Evolutionary conservation across 768 basidiomycete genomes (phyloP).

Genomic region (Suillus plorans): DNA sequence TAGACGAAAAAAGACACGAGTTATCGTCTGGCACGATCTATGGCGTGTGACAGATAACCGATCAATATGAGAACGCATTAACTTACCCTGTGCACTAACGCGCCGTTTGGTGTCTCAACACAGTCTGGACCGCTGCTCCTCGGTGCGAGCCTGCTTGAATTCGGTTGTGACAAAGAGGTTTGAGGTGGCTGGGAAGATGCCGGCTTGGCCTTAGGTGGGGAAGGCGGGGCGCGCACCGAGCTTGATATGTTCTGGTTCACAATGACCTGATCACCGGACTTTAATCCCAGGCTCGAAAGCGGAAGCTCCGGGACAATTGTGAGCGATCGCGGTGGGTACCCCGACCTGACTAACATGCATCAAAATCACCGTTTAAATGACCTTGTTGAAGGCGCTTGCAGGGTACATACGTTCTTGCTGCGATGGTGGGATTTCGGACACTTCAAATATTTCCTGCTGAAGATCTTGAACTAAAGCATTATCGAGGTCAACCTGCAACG

Average conservation of each 20-base stretch:
- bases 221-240: constrained; percentile 9
- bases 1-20: constrained; percentile 88
- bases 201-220: constrained; percentile 7
- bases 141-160: constrained; percentile 17
- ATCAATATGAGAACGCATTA: not conserved
- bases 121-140: constrained; percentile 46
- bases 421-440: constrained; percentile 69
- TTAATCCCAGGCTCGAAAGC: constrained; percentile 73
- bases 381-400: not conserved
- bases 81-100: constrained; percentile 70
- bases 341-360: constrained; percentile 60
- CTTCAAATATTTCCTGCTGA: constrained; percentile 64
- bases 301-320: constrained; percentile 74
- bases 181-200: constrained; percentile 17
- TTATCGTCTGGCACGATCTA: constrained; percentile 97
- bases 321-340: constrained; percentile 81
- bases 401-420: constrained; percentile 71
- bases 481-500: constrained; percentile 68
- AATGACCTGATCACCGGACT: constrained; percentile 83
- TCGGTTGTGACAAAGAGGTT: constrained; percentile 16
- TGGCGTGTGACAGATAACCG: not conserved
- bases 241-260: constrained; percentile 48
- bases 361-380: not conserved
- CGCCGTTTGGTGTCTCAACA: constrained; percentile 61
- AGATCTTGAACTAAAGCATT: constrained; percentile 71